Evolutionary conservation across 495 filamentous ascomycete species (phyloP).

Genomic region (Podospora didyma): DNA sequence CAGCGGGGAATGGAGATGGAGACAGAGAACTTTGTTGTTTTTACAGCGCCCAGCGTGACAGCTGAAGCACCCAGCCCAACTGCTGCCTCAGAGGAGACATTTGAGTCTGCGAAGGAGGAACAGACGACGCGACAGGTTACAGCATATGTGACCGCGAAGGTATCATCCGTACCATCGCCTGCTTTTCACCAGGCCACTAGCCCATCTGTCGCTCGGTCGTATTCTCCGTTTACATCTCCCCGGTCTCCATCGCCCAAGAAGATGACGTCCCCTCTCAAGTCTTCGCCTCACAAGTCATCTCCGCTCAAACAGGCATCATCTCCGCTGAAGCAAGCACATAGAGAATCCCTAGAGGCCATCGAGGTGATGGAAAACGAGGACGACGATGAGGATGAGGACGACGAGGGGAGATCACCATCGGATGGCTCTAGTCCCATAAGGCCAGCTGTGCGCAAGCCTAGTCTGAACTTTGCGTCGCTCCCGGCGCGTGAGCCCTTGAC

Average conservation of each 20-base stretch:
- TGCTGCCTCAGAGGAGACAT: slow-evolving; percentile 33
- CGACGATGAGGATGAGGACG: slow-evolving; percentile 47
- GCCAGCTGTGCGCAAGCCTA: slow-evolving; percentile 77
- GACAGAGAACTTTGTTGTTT: slow-evolving; percentile 14
- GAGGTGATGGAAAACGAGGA: slow-evolving; percentile 18
- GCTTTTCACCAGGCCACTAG: slow-evolving; percentile 11
- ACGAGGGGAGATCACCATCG: slow-evolving; percentile 46
- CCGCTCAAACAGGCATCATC: slow-evolving; percentile 26
- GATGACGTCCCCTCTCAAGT: slow-evolving; percentile 15
- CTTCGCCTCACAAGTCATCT: slow-evolving; percentile 21
- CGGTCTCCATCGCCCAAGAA: slow-evolving; percentile 23
- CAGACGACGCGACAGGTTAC: slow-evolving; percentile 24
- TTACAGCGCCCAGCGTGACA: slow-evolving; percentile 8
- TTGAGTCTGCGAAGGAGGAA: slow-evolving; percentile 66
- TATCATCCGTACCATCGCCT: slow-evolving; percentile 12
- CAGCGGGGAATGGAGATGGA: slow-evolving; percentile 6
- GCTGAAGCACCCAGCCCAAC: slow-evolving; percentile 20
- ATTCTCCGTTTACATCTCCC: slow-evolving; percentile 22
- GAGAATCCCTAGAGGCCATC: slow-evolving; percentile 16
- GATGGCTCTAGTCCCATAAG: slow-evolving; percentile 47
- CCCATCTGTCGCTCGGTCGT: slow-evolving; percentile 7
- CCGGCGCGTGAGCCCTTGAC: slow-evolving; percentile 85
- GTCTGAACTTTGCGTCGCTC: slow-evolving; percentile 85
- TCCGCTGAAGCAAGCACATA: slow-evolving; percentile 19
- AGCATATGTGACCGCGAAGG: slow-evolving; percentile 5